These are phyloP conservation scores for Exsudoporus floridanus DNA, from an alignment of 1,284 basidiomycete genomes.

Conservation along the genomic window DNA sequence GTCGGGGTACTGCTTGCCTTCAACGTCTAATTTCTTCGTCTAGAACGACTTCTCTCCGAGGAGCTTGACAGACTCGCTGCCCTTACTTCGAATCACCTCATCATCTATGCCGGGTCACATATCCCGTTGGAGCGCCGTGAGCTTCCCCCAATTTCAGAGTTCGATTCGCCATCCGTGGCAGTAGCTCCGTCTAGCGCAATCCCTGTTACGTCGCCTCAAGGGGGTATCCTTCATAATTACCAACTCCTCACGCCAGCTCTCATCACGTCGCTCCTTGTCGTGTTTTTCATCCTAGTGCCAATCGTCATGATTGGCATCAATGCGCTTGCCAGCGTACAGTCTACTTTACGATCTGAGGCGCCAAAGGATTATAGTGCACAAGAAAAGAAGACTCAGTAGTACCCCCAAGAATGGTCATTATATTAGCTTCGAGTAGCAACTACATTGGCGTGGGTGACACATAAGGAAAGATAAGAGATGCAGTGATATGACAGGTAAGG, in stretches of 20 bases:
- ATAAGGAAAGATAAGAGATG: conserved; percentile 27
- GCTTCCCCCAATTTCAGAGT: conserved; percentile 32
- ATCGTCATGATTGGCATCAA: conserved; percentile 64
- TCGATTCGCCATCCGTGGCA: conserved; percentile 27
- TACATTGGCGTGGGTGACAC: conserved; percentile 24
- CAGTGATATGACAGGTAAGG: conserved; percentile 24
- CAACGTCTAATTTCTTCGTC: conserved; percentile 4
- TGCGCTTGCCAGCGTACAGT: conserved; percentile 77
- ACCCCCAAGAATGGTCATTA: conserved; percentile 21
- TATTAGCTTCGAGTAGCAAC: conserved; percentile 21
- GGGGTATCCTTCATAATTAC: conserved; percentile 71
- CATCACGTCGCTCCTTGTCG: conserved; percentile 67
- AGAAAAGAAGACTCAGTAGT: conserved; percentile 79
- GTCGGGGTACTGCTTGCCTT: neutral
- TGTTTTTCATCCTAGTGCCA: conserved; percentile 72
- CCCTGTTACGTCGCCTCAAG: conserved; percentile 32
- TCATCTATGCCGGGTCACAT: conserved; percentile 61
- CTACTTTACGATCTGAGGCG: conserved; percentile 58
- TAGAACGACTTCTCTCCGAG: conserved; percentile 44
- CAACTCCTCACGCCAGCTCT: conserved; percentile 80
- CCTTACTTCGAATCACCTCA: conserved; percentile 56
- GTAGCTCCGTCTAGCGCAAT: conserved; percentile 33
- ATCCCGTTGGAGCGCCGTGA: conserved; percentile 39
- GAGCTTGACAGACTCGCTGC: conserved; percentile 51
- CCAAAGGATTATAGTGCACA: conserved; percentile 67